A percentile compares a stretch with the other conserved stretches of the same genome.
Evolutionary conservation across 192 early-diverging fungal genomes (phyloP).

Genomic region (Chytriomyces sp.): DNA sequence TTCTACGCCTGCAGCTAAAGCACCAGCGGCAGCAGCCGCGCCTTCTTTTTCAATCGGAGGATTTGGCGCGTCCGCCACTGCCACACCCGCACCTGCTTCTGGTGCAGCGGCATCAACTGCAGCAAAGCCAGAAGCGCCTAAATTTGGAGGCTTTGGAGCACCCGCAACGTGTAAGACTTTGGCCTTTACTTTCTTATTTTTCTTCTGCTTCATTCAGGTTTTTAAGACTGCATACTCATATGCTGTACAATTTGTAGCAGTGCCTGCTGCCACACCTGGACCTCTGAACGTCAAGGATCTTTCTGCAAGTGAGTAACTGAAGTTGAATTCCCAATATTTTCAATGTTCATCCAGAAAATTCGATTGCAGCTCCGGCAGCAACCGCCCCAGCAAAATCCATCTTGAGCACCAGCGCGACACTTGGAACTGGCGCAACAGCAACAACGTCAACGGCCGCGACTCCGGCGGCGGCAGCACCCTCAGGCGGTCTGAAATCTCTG

Average conservation of each 20-base stretch:
- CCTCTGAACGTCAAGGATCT: constrained; percentile 38
- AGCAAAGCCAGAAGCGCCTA: constrained; percentile 39
- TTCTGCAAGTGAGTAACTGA: constrained; percentile 15
- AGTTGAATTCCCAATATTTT: not conserved
- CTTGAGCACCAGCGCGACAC: constrained; percentile 35
- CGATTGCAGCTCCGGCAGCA: constrained; percentile 39
- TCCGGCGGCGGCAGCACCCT: constrained; percentile 37
- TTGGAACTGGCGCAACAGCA: constrained; percentile 35
- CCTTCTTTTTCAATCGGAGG: constrained; percentile 13
- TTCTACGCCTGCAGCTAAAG: constrained; percentile 4
- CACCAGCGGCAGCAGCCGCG: constrained; percentile 30
- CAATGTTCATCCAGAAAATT: constrained; percentile 30
- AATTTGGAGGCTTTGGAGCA: constrained; percentile 15
- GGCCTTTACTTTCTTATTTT: not conserved
- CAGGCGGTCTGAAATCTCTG: constrained; percentile 56
- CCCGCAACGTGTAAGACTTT: constrained; percentile 5
- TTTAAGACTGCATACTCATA: constrained; percentile 8
- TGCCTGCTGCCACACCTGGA: constrained; percentile 42
- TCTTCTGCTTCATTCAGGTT: not conserved
- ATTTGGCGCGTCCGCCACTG: constrained; percentile 26
- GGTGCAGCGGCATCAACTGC: constrained; percentile 34
- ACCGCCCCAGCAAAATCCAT: constrained; percentile 11
- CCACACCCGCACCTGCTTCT: too few relatives aligned
- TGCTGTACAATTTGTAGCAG: constrained; percentile 32
- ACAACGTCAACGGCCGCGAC: constrained; percentile 39